These are phyloP conservation scores for Leishmania braziliensis DNA, from an alignment of 208 protist species.

Conservation along the genomic window DNA sequence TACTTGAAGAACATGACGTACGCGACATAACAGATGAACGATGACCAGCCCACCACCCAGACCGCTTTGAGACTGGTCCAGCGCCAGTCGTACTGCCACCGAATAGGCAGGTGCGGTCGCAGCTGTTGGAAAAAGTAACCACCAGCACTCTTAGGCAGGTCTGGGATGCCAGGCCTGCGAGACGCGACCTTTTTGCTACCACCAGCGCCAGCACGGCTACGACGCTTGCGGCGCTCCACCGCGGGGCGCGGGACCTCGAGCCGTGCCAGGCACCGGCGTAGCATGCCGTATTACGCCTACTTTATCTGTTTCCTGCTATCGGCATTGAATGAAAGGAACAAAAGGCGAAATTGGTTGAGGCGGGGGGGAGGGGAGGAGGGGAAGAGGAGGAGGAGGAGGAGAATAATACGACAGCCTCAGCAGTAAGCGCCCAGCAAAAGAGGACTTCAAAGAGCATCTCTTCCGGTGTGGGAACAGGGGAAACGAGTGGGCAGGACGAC, in stretches of 20 bases:
- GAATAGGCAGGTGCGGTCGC: slow-evolving; percentile 66
- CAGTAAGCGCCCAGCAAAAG: background rate
- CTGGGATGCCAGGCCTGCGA: slow-evolving; percentile 50
- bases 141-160: slow-evolving; percentile 82
- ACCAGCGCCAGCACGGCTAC: slow-evolving; percentile 12
- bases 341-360: background rate
- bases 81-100: slow-evolving; percentile 89
- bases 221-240: slow-evolving; percentile 66
- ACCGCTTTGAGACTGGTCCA: slow-evolving; percentile 67
- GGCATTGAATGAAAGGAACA: background rate
- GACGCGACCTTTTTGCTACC: slow-evolving; percentile 24
- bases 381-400: background rate
- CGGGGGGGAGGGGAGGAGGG: background rate
- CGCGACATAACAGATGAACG: slow-evolving; percentile 55
- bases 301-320: background rate
- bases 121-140: slow-evolving; percentile 84
- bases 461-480: background rate
- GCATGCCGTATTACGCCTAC: slow-evolving; percentile 17
- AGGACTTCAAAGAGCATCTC: background rate
- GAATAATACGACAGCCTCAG: background rate
- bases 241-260: slow-evolving; percentile 43
- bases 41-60: slow-evolving; percentile 63
- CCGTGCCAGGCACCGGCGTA: slow-evolving; percentile 23
- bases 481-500: background rate
- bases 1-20: slow-evolving; percentile 87